Conservation (phyloP, 2,329 filamentous ascomycete genomes). For the Talaromyces rugulosus region DNA sequence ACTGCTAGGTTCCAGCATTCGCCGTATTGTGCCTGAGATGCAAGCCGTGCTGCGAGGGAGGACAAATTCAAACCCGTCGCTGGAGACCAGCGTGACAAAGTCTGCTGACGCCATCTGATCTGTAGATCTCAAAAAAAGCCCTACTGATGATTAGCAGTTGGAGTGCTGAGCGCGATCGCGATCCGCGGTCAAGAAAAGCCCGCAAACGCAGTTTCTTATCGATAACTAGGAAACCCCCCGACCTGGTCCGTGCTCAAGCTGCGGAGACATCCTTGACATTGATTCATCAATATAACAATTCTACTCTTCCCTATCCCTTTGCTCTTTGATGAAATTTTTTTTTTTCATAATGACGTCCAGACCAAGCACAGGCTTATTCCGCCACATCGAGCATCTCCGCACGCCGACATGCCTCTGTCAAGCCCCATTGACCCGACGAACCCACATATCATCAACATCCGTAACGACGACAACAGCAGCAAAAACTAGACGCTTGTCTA, state of each 20-base stretch:
- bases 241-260: conserved; percentile 28
- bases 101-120: conserved; percentile 32
- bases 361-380: not conserved
- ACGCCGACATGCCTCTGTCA: not conserved
- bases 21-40: conserved; percentile 58
- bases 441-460: not conserved
- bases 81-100: conserved; percentile 61
- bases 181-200: too few species aligned
- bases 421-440: not conserved
- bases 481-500: conserved; percentile 13
- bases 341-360: not conserved
- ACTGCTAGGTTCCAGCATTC: conserved; percentile 63
- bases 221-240: not conserved
- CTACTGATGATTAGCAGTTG: not conserved
- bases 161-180: too few species aligned
- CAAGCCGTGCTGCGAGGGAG: conserved; percentile 58
- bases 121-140: too few species aligned
- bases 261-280: not conserved
- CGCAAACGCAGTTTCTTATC: not conserved
- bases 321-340: not conserved
- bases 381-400: not conserved
- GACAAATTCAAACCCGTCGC: conserved; percentile 62
- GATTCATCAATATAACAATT: not conserved
- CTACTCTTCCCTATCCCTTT: not conserved
- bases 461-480: not conserved